These are phyloP conservation scores for Ustilago shanxiensis DNA, from an alignment of 1,284 basidiomycete genomes.

Conservation along the genomic window DNA sequence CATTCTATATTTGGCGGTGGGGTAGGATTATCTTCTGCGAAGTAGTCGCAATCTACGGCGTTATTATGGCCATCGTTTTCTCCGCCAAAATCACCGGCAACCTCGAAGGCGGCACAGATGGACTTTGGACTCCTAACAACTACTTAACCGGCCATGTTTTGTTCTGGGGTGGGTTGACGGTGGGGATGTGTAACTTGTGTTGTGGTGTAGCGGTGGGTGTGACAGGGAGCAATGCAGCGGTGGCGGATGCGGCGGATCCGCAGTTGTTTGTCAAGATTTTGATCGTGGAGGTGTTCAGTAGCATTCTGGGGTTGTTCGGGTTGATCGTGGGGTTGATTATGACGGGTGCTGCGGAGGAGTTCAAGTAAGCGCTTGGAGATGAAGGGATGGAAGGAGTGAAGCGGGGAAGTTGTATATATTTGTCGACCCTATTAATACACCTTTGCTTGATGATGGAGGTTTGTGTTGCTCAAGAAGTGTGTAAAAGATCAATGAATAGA, in stretches of 20 bases:
- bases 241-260: constrained; percentile 68
- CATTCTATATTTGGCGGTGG: no score
- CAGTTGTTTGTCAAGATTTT: constrained; percentile 69
- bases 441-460: no score
- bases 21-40: constrained; percentile 93
- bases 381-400: constrained; percentile 4
- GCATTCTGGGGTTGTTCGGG: constrained; percentile 68
- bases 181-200: constrained; percentile 68
- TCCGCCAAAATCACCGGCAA: constrained; percentile 67
- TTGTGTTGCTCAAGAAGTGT: no score
- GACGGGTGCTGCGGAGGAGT: constrained; percentile 41
- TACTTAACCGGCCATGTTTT: constrained; percentile 67
- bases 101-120: constrained; percentile 48
- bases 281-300: constrained; percentile 66
- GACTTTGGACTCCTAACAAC: constrained; percentile 62
- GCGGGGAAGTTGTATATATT: no score
- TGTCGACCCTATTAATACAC: no score
- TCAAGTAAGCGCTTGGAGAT: constrained; percentile 29
- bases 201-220: constrained; percentile 68
- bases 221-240: constrained; percentile 67
- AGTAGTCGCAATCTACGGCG: constrained; percentile 95
- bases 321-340: constrained; percentile 60
- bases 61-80: constrained; percentile 75
- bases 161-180: constrained; percentile 69
- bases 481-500: no score